These are phyloP conservation scores for Neofusicoccum kwambonambiense DNA, from an alignment of 2,329 filamentous ascomycete genomes.

Conservation along the genomic window DNA sequence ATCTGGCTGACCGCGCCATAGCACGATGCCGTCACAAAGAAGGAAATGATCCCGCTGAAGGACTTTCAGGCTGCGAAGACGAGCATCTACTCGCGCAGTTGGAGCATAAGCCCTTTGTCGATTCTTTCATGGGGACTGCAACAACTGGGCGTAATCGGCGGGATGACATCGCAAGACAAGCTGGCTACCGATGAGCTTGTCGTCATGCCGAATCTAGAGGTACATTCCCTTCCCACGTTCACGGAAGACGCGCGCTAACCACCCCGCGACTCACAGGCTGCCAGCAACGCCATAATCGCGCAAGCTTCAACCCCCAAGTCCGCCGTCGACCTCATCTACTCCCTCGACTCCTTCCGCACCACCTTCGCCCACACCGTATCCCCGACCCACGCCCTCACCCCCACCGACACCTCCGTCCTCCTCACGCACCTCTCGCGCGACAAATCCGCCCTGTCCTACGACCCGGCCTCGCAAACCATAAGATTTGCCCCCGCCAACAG, in stretches of 20 bases:
- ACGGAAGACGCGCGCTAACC: not conserved
- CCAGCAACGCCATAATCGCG: conserved; percentile 42
- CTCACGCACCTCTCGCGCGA: conserved; percentile 55
- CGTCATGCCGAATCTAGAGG: conserved; percentile 63
- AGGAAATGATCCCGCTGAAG: conserved; percentile 67
- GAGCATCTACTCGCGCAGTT: conserved; percentile 70
- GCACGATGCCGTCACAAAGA: conserved; percentile 68
- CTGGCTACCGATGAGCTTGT: conserved; percentile 65
- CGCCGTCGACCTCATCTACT: conserved; percentile 36
- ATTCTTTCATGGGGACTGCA: conserved; percentile 74
- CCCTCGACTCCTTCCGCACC: conserved; percentile 33
- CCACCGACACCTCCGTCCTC: conserved; percentile 72
- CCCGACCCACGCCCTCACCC: conserved; percentile 29
- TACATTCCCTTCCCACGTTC: conserved; percentile 23
- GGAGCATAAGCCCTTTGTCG: conserved; percentile 68
- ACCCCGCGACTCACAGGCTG: conserved; percentile 25
- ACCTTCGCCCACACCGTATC: conserved; percentile 33
- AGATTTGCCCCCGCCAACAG: conserved; percentile 65
- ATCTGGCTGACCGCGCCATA: conserved; percentile 23
- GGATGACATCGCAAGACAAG: conserved; percentile 50
- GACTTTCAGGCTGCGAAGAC: conserved; percentile 65
- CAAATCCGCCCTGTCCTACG: conserved; percentile 71
- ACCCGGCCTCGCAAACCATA: conserved; percentile 73
- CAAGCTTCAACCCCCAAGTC: conserved; percentile 33
- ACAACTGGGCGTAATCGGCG: conserved; percentile 63